phyloP scores from a whole-genome alignment of 371 early-diverging fungal genomes.

The Mucor velutinosus region DNA sequence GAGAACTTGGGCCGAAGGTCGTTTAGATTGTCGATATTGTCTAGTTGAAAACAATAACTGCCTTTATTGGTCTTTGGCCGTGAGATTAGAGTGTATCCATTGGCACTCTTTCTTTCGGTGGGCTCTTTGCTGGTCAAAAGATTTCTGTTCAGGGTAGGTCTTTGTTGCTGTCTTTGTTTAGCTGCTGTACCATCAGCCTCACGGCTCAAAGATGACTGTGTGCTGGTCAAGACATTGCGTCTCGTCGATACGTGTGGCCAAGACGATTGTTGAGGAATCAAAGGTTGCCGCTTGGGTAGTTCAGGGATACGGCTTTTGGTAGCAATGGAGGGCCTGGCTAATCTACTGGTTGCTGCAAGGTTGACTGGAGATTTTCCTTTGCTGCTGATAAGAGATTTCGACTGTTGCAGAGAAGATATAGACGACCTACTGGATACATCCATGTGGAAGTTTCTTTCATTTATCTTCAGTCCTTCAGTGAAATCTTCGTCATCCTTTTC shows the following conservation, averaged over 20 bases:
- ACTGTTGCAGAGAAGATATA: not conserved
- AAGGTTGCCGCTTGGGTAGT: not conserved
- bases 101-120: conserved; percentile 1
- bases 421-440: not conserved
- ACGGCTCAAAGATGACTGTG: not conserved
- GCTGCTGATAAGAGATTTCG: not conserved
- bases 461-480: conserved; percentile 28
- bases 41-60: conserved; percentile 32
- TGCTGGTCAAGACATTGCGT: not conserved
- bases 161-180: not conserved
- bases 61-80: conserved; percentile 24
- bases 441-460: conserved; percentile 4
- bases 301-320: not conserved
- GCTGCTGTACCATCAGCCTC: not conserved
- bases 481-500: conserved; percentile 40
- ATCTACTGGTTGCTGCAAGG: not conserved
- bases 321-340: conserved; percentile 2
- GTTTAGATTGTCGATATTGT: conserved; percentile 36
- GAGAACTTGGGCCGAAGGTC: conserved; percentile 13
- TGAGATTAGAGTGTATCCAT: conserved; percentile 21
- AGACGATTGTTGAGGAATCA: not conserved
- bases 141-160: not conserved
- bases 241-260: not conserved
- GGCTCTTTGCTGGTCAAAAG: not conserved
- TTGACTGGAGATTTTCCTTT: not conserved